Percentiles rank a stretch among this genome's conserved stretches.
phyloP scores from a whole-genome alignment of 2,329 filamentous ascomycete species.

The Ophiognomonia clavigignenti-juglandacearum region DNA sequence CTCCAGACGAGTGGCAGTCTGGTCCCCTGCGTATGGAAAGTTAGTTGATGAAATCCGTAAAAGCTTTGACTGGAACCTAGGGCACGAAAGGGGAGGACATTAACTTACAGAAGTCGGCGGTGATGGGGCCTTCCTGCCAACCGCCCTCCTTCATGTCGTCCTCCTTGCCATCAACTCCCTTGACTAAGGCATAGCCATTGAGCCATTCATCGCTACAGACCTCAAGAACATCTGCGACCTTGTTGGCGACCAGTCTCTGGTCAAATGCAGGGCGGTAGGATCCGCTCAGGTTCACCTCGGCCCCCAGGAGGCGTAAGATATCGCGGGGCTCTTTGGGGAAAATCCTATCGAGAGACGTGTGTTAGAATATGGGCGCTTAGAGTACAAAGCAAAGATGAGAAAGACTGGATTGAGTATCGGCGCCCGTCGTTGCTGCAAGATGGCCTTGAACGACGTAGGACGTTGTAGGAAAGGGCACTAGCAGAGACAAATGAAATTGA shows the following conservation, averaged over 20 bases:
- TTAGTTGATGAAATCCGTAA: neutral
- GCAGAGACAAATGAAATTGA: too few species aligned
- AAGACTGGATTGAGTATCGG: too few species aligned
- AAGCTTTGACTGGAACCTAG: neutral
- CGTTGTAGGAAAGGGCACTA: too few species aligned
- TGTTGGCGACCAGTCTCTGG: constrained; percentile 1
- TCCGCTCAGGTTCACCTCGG: neutral
- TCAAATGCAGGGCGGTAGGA: neutral
- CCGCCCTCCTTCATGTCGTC: too few species aligned
- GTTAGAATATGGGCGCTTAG: neutral
- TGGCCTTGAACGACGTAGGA: too few species aligned
- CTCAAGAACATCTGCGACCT: constrained; percentile 13
- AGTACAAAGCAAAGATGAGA: neutral
- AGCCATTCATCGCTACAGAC: constrained; percentile 14
- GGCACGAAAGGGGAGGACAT: too few species aligned
- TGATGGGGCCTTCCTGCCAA: constrained; percentile 10
- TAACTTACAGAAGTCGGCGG: constrained; percentile 3
- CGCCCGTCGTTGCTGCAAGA: too few species aligned
- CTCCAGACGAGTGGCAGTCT: constrained; percentile 3
- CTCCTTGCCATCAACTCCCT: too few species aligned
- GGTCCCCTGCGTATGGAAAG: neutral
- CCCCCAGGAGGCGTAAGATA: constrained; percentile 5
- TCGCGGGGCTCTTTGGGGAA: constrained; percentile 1
- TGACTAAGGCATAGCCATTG: neutral
- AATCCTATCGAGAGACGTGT: neutral